Evolutionary conservation across 441 rosid species (phyloP).

Genomic region (Erodium trifolium): DNA sequence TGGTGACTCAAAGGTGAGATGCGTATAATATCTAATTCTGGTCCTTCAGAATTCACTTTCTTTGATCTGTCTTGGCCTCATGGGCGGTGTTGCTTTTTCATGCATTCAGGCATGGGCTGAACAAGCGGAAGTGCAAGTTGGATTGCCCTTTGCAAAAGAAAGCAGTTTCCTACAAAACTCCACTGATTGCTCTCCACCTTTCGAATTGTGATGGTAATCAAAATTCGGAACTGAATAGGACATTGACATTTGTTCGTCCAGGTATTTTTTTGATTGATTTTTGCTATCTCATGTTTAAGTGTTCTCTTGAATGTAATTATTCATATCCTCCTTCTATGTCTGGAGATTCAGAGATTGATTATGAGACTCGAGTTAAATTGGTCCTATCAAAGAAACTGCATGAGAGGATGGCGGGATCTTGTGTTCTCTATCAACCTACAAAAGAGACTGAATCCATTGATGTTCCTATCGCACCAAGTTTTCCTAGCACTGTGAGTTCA

Average conservation of each 20-base stretch:
- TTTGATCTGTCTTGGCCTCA: neutral
- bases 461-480: constrained; percentile 4
- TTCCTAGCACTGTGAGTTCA: constrained; percentile 16
- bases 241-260: constrained; percentile 7
- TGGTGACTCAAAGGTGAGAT: constrained; percentile 19
- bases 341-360: constrained; percentile 5
- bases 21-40: neutral
- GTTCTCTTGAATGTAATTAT: neutral
- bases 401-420: constrained; percentile 16
- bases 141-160: constrained; percentile 8
- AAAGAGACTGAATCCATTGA: constrained; percentile 8
- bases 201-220: constrained; percentile 1
- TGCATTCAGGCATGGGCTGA: constrained; percentile 20
- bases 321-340: neutral
- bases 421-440: constrained; percentile 1
- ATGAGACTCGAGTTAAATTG: constrained; percentile 4
- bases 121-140: constrained; percentile 12
- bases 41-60: neutral
- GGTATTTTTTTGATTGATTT: neutral
- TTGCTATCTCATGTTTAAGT: neutral
- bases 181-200: constrained; percentile 11
- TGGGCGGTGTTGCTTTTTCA: constrained; percentile 3
- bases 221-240: constrained; percentile 12
- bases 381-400: constrained; percentile 12
- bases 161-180: neutral